These are phyloP conservation scores for Pichia thaimueangensis DNA, from an alignment of 805 yeast genomes.

Conservation along the genomic window DNA sequence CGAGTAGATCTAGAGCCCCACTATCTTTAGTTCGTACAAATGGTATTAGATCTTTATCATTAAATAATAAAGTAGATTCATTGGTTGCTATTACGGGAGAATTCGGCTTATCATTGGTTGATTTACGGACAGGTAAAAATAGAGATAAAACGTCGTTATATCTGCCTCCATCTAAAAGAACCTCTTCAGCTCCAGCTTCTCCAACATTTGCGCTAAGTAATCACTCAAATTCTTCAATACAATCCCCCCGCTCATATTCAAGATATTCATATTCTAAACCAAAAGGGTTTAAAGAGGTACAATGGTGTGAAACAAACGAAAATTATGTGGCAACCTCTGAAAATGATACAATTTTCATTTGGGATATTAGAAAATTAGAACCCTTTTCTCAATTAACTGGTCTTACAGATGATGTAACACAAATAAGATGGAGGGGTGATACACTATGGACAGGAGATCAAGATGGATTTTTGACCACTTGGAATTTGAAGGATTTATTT, in stretches of 20 bases:
- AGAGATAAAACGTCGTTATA: slow-evolving; percentile 23
- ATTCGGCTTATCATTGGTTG: slow-evolving; percentile 71
- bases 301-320: slow-evolving; percentile 60
- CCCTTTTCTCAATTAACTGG: slow-evolving; percentile 50
- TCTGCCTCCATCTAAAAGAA: slow-evolving; percentile 6
- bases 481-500: slow-evolving; percentile 32
- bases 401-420: slow-evolving; percentile 47
- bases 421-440: slow-evolving; percentile 50
- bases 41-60: slow-evolving; percentile 48
- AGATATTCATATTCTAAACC: background rate
- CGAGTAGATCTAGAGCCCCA: slow-evolving; percentile 54
- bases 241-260: background rate
- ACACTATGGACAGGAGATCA: slow-evolving; percentile 50
- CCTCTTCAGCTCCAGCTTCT: too few relatives aligned
- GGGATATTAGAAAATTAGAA: slow-evolving; percentile 65
- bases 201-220: too few relatives aligned
- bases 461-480: slow-evolving; percentile 63
- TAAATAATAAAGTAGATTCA: slow-evolving; percentile 41
- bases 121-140: slow-evolving; percentile 42
- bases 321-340: slow-evolving; percentile 62
- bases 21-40: slow-evolving; percentile 43
- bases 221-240: background rate
- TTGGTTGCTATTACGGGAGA: slow-evolving; percentile 60
- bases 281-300: slow-evolving; percentile 36
- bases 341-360: slow-evolving; percentile 48